These are phyloP conservation scores for Lentinula aciculospora DNA, from an alignment of 768 basidiomycete genomes.

Conservation along the genomic window DNA sequence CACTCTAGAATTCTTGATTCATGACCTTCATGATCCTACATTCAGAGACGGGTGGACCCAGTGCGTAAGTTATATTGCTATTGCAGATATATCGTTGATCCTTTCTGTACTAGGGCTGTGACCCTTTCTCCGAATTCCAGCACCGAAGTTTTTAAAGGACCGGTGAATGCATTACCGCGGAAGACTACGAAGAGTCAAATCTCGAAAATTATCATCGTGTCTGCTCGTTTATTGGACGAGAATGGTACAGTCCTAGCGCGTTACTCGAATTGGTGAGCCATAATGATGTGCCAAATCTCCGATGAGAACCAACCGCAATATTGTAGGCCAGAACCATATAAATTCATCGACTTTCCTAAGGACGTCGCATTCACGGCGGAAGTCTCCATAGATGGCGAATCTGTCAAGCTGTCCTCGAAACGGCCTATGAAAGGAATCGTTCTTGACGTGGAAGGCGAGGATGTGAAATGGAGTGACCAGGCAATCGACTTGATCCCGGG, in stretches of 20 bases:
- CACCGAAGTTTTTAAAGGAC: conserved; percentile 76
- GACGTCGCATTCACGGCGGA: conserved; percentile 54
- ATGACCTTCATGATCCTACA: conserved; percentile 54
- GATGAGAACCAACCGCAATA: not conserved
- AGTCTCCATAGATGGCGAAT: conserved; percentile 49
- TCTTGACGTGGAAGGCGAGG: conserved; percentile 69
- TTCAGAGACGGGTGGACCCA: conserved; percentile 50
- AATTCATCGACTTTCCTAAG: conserved; percentile 80
- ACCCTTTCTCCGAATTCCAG: conserved; percentile 66
- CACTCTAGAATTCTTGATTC: conserved; percentile 58
- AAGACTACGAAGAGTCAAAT: conserved; percentile 61
- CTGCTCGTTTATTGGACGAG: conserved; percentile 58
- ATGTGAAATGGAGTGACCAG: conserved; percentile 82
- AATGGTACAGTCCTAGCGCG: conserved; percentile 57
- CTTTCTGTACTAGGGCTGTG: conserved; percentile 23
- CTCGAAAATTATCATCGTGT: conserved; percentile 64
- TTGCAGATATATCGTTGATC: not conserved
- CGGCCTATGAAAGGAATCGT: conserved; percentile 87
- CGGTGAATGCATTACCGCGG: conserved; percentile 67
- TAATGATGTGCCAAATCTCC: conserved; percentile 1
- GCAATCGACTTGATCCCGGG: conserved; percentile 86
- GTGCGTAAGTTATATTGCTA: conserved; percentile 15
- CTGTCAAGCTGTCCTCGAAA: conserved; percentile 46
- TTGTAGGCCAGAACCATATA: conserved; percentile 90
- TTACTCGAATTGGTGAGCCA: conserved; percentile 73